Conservation (phyloP, 148 eudicot species). For the Rhododendron williamsianum region DNA sequence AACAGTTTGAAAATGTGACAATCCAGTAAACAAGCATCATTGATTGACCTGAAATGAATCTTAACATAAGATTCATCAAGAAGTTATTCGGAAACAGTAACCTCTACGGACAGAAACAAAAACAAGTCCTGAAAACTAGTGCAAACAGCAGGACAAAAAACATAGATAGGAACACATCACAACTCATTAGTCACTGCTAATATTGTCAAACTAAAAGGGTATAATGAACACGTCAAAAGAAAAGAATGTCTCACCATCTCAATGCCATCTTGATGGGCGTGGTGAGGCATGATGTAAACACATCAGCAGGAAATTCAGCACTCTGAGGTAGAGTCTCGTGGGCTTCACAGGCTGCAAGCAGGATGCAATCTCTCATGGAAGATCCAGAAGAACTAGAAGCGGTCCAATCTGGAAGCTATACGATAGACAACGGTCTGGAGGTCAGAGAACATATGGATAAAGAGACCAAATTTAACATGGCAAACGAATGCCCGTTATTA, state of each 20-base stretch:
- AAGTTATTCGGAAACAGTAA: neutral
- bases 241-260: constrained; percentile 57
- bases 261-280: constrained; percentile 97
- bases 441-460: constrained; percentile 4
- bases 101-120: neutral
- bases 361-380: constrained; percentile 73
- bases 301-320: constrained; percentile 96
- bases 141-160: neutral
- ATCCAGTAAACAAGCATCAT: neutral
- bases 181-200: neutral
- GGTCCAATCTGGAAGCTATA: constrained; percentile 62
- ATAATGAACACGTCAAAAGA: neutral
- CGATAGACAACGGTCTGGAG: neutral
- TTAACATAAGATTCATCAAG: neutral
- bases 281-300: constrained; percentile 94
- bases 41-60: neutral
- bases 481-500: neutral
- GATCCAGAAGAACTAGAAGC: constrained; percentile 57
- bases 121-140: neutral
- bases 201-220: neutral
- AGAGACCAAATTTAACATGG: constrained; percentile 7
- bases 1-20: neutral
- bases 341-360: constrained; percentile 95
- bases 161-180: neutral
- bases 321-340: constrained; percentile 95